A percentile compares a stretch with the other conserved stretches of the same genome.
phyloP scores from a whole-genome alignment of 1,284 basidiomycete species.

The Austroboletus novae-zelandiae region DNA sequence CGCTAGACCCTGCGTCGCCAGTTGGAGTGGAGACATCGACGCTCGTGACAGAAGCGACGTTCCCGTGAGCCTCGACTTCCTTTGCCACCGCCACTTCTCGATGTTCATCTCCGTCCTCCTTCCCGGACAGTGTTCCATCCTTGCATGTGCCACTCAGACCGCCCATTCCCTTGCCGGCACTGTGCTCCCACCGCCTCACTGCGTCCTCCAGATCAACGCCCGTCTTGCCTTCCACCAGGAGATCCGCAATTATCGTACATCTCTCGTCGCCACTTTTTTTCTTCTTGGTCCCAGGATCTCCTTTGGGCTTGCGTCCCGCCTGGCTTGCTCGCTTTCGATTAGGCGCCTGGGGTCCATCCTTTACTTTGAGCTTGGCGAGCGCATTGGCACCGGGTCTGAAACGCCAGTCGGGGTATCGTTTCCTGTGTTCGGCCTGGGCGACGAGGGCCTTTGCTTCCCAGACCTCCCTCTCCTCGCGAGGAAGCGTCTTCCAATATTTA shows the following conservation, averaged over 20 bases:
- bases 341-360: constrained; percentile 28
- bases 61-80: constrained; percentile 10
- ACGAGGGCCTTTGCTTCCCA: constrained; percentile 76
- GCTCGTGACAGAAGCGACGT: constrained; percentile 4
- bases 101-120: constrained; percentile 25
- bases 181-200: constrained; percentile 40
- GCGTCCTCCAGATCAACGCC: constrained; percentile 48
- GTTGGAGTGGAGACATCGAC: background rate
- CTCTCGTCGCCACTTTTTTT: constrained; percentile 32
- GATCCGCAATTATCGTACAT: constrained; percentile 49
- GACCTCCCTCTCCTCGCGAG: constrained; percentile 57
- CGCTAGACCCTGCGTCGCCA: constrained; percentile 2
- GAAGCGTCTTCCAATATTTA: constrained; percentile 60
- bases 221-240: constrained; percentile 49
- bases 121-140: constrained; percentile 4
- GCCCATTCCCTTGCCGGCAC: constrained; percentile 4
- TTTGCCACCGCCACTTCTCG: constrained; percentile 14
- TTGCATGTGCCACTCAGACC: constrained; percentile 6
- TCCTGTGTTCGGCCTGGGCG: constrained; percentile 76
- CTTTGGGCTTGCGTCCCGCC: constrained; percentile 38
- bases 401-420: constrained; percentile 74
- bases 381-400: constrained; percentile 64
- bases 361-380: constrained; percentile 48
- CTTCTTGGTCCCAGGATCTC: constrained; percentile 25
- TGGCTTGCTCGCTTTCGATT: constrained; percentile 41